phyloP scores from a whole-genome alignment of 1,284 basidiomycete genomes.

The Cryptococcus sp. region DNA sequence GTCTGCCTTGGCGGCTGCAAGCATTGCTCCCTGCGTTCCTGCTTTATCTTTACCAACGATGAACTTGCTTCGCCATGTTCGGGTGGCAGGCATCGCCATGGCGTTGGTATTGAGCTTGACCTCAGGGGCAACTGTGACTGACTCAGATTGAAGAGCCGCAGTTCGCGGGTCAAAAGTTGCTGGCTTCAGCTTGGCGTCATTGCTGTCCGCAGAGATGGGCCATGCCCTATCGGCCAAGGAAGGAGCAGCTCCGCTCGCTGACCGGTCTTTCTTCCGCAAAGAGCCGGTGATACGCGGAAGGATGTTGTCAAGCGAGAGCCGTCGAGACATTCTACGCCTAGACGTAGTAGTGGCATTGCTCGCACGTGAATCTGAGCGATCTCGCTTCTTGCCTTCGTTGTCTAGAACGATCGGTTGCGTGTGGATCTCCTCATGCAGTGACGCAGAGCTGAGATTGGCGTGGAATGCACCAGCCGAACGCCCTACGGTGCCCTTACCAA shows the following conservation, averaged over 20 bases:
- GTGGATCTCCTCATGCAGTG: background rate
- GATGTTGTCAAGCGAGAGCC: conserved; percentile 17
- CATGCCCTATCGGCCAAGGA: conserved; percentile 6
- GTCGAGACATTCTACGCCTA: conserved; percentile 4
- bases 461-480: background rate
- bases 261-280: conserved; percentile 14
- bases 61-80: conserved; percentile 17
- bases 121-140: background rate
- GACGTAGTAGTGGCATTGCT: conserved; percentile 4
- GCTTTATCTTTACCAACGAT: conserved; percentile 6
- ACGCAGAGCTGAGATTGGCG: background rate
- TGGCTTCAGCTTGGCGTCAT: background rate
- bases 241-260: background rate
- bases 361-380: conserved; percentile 6
- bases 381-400: conserved; percentile 3
- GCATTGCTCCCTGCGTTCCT: background rate
- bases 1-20: conserved; percentile 11
- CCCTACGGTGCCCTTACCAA: background rate
- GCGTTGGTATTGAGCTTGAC: background rate
- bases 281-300: conserved; percentile 12
- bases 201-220: conserved; percentile 1
- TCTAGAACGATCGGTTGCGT: background rate
- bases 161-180: background rate
- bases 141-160: background rate
- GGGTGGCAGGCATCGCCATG: conserved; percentile 11